Conservation (phyloP, 108 stramenopile species). For the Cyclostephanos invisitatus region DNA sequence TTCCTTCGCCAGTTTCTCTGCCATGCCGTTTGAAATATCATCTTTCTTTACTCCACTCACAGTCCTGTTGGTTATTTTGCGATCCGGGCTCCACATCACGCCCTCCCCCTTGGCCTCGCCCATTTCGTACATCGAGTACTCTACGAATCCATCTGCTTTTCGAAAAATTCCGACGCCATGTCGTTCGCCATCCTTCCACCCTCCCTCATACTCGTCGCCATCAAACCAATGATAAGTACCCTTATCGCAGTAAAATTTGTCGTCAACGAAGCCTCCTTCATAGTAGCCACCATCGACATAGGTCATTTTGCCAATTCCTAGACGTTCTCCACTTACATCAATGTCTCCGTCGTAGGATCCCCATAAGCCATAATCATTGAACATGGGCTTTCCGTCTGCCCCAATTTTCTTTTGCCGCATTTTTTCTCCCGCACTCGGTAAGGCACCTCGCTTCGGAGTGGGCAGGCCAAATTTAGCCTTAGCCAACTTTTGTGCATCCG, state of each 20-base stretch:
- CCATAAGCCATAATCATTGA: slow-evolving; percentile 41
- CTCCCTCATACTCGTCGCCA: slow-evolving; percentile 24
- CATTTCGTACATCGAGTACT: slow-evolving; percentile 12
- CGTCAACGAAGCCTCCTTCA: slow-evolving; percentile 31
- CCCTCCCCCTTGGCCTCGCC: slow-evolving; percentile 11
- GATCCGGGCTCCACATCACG: slow-evolving; percentile 19
- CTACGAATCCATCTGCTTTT: slow-evolving; percentile 8
- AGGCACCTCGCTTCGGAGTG: slow-evolving; percentile 1
- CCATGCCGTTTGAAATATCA: slow-evolving; percentile 23
- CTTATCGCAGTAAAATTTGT: slow-evolving; percentile 28
- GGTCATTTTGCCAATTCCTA: slow-evolving; percentile 36
- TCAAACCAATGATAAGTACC: slow-evolving; percentile 30
- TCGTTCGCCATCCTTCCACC: slow-evolving; percentile 24
- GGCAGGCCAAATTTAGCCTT: slow-evolving; percentile 10
- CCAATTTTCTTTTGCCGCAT: slow-evolving; percentile 17
- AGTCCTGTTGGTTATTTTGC: slow-evolving; percentile 4
- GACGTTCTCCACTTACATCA: slow-evolving; percentile 19
- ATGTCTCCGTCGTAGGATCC: slow-evolving; percentile 27
- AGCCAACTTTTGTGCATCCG: slow-evolving; percentile 8
- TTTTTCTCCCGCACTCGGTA: slow-evolving; percentile 11
- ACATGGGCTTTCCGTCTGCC: slow-evolving; percentile 29
- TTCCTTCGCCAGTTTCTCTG: slow-evolving; percentile 21
- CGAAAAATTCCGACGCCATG: slow-evolving; percentile 15
- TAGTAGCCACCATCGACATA: slow-evolving; percentile 22
- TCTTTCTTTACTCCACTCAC: slow-evolving; percentile 4